Conservation (phyloP, 306 rosid genomes). For the Casuarina equisetifolia region DNA sequence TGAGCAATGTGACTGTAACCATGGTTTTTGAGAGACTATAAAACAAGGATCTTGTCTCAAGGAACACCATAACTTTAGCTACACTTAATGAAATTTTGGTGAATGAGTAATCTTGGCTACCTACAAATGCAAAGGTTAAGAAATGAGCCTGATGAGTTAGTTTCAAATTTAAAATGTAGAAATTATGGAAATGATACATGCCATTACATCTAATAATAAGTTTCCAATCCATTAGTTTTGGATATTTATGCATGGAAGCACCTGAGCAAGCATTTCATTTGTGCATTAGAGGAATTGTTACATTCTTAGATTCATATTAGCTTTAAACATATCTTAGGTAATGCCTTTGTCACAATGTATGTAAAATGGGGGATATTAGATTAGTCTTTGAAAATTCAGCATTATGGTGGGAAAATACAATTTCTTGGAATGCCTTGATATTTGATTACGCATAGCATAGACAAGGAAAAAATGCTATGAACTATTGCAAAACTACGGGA, state of each 20-base stretch:
- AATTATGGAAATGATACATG: slow-evolving; percentile 55
- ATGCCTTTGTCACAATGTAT: slow-evolving; percentile 66
- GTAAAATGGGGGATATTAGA: slow-evolving; percentile 70
- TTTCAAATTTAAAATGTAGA: slow-evolving; percentile 45
- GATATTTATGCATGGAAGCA: slow-evolving; percentile 67
- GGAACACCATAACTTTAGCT: slow-evolving; percentile 71
- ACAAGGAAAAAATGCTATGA: slow-evolving; percentile 63
- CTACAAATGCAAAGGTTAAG: slow-evolving; percentile 52
- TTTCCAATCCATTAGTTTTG: slow-evolving; percentile 60
- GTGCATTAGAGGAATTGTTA: slow-evolving; percentile 61
- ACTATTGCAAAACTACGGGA: slow-evolving; percentile 44
- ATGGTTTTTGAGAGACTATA: slow-evolving; percentile 57
- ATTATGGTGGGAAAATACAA: slow-evolving; percentile 56
- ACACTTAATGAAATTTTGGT: slow-evolving; percentile 43
- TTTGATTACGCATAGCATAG: slow-evolving; percentile 80
- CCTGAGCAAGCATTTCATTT: slow-evolving; percentile 60
- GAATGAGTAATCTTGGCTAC: slow-evolving; percentile 45
- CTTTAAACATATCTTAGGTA: slow-evolving; percentile 50
- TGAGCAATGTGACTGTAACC: slow-evolving; percentile 65
- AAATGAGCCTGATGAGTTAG: slow-evolving; percentile 63
- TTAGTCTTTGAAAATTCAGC: slow-evolving; percentile 48
- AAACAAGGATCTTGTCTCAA: slow-evolving; percentile 63
- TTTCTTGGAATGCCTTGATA: slow-evolving; percentile 80
- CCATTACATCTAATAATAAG: slow-evolving; percentile 49
- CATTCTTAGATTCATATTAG: slow-evolving; percentile 42